These are phyloP conservation scores for Gaeumannomyces tritici DNA, from an alignment of 2,329 filamentous ascomycete genomes.

Conservation along the genomic window DNA sequence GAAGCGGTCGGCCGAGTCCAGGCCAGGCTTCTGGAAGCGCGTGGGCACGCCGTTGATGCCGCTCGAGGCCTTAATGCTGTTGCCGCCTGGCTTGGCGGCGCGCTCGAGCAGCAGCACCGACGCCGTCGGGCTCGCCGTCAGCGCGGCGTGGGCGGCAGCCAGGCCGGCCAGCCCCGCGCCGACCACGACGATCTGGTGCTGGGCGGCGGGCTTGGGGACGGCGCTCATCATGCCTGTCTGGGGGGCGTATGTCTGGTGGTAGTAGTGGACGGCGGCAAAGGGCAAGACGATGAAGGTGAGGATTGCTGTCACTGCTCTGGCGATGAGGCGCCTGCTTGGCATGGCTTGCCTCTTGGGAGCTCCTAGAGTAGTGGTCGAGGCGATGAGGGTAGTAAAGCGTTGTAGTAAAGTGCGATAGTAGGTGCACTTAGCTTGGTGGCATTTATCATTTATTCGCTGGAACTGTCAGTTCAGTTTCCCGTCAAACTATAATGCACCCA, in stretches of 20 bases:
- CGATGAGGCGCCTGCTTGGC: background rate
- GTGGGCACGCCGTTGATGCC: conserved; percentile 31
- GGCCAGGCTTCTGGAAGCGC: conserved; percentile 35
- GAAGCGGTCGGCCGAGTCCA: conserved; percentile 31
- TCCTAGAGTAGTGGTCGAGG: no score
- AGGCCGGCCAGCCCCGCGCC: conserved; percentile 1
- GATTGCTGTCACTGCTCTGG: background rate
- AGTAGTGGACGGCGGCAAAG: background rate
- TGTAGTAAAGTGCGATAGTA: no score
- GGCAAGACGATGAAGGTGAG: background rate
- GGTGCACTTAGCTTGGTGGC: no score
- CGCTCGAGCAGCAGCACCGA: conserved; percentile 4
- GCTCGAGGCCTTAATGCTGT: conserved; percentile 6
- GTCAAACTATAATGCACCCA: no score
- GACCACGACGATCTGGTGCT: conserved; percentile 4
- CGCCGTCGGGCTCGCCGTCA: background rate
- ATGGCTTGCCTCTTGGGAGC: background rate
- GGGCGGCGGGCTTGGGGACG: background rate
- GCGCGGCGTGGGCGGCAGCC: conserved; percentile 1
- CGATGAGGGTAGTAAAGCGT: background rate
- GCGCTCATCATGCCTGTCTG: background rate
- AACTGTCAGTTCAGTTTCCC: no score
- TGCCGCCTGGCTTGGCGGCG: conserved; percentile 3
- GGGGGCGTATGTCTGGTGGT: background rate
- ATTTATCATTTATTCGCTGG: no score